Base-by-base conservation (phyloP, 305 asterid genomes). In the Solanum hybrid region DNA sequence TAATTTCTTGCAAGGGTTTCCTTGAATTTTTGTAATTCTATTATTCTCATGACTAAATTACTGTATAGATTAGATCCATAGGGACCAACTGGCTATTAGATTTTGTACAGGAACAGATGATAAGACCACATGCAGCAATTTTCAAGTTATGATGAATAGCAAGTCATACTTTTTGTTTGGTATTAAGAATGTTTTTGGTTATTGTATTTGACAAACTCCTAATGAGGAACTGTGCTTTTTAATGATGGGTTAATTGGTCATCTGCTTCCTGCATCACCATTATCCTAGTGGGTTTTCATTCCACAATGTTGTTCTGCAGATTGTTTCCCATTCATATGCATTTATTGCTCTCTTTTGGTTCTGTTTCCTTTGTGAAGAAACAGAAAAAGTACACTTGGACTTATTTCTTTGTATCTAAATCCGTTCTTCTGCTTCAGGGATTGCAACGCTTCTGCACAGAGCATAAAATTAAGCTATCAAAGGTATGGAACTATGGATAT, bases 401-500 rank as follows among this genome's bases (percentile, higher is more conserved):
- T 88, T 86, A 79, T 88, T 87, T 89, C 81, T 42, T 24, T 38
- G 24, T 73, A 64, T 78, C 87, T 84, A 51, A 84, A 51, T 31
- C 17, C 2, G 4, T 31, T 84, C 73, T 87, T 71, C 92, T 89
- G 88, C 90, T 90, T 81, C 95, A 96, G 99, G 98, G 99, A 86
- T 95, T 97, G 94, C 99, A 97, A 89, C 98, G 98, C 66, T 97
- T 94, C 92, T 97, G 98, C 93, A 96, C 94, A 75, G 98, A 97
- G 93, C 98, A 96, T 90, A 97, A 94, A 93, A 95, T 97, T 89
- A 96, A 97, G 92, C 89, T 97, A 91, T 96, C 99, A 10, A 97
- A 96, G 98, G 99, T 96, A 92, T 87, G 24, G 69, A 56, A 56
- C 69, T 56, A 56, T 56, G 91, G 42, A 31, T 16, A 51, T 20